Conservation (phyloP, 768 basidiomycete species). For the Calocybe cyanea region DNA sequence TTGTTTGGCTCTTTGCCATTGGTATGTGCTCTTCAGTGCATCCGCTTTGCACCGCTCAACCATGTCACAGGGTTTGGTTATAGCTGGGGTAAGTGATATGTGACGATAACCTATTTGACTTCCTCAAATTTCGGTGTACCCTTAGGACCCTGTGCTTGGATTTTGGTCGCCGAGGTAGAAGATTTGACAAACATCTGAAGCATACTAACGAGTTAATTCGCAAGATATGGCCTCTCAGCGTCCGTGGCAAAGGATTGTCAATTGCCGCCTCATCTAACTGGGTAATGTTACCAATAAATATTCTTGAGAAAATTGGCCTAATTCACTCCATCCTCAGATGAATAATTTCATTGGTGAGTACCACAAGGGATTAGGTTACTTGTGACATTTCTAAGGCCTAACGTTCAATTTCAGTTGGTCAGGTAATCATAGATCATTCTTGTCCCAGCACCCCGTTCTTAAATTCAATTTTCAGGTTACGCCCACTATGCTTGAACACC, state of each 20-base stretch:
- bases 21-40: slow-evolving; percentile 29
- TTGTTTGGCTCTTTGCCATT: slow-evolving; percentile 75
- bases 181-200: not conserved
- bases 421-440: too few relatives aligned
- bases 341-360: slow-evolving; percentile 65
- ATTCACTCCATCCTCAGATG: slow-evolving; percentile 45
- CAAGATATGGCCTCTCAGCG: slow-evolving; percentile 63
- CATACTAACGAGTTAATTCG: not conserved
- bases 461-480: slow-evolving; percentile 49
- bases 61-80: slow-evolving; percentile 56
- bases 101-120: not conserved
- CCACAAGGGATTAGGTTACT: not conserved
- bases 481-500: slow-evolving; percentile 63
- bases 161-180: slow-evolving; percentile 61
- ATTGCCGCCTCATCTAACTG: slow-evolving; percentile 77
- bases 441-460: not conserved
- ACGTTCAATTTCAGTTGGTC: not conserved
- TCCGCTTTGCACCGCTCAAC: not conserved
- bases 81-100: slow-evolving; percentile 57
- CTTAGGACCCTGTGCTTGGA: slow-evolving; percentile 66
- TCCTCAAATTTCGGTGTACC: not conserved
- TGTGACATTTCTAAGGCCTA: not conserved
- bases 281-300: slow-evolving; percentile 30
- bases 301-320: not conserved
- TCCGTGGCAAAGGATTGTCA: slow-evolving; percentile 72